Evolutionary conservation across 805 yeast genomes (phyloP).

Genomic region (Candida schatavii): DNA sequence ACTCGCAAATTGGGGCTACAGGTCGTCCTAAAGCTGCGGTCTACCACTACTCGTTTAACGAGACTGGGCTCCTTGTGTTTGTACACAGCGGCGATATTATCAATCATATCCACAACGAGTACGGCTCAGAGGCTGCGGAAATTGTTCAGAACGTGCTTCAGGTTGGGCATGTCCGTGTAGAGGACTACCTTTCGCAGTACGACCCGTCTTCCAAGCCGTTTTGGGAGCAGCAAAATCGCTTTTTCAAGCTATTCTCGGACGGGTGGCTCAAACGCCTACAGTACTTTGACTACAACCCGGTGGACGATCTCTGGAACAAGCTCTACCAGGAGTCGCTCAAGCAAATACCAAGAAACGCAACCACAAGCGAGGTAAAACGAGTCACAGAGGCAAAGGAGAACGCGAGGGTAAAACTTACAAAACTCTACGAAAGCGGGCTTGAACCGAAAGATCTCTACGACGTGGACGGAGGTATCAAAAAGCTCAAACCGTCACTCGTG

Average conservation of each 20-base stretch:
- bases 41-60: conserved; percentile 59
- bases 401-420: conserved; percentile 39
- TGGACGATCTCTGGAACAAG: conserved; percentile 38
- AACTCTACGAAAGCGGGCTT: conserved; percentile 30
- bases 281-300: conserved; percentile 29
- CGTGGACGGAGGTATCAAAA: conserved; percentile 33
- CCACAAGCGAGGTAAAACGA: conserved; percentile 39
- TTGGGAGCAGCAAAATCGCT: conserved; percentile 21
- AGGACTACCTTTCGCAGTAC: conserved; percentile 38
- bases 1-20: background rate
- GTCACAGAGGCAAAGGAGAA: conserved; percentile 59
- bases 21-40: conserved; percentile 13
- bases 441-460: conserved; percentile 22
- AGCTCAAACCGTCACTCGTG: conserved; percentile 48
- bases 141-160: conserved; percentile 68
- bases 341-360: conserved; percentile 32
- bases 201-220: conserved; percentile 2
- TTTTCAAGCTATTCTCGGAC: conserved; percentile 27
- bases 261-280: conserved; percentile 37
- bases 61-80: conserved; percentile 59
- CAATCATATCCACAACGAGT: conserved; percentile 44
- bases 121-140: conserved; percentile 49
- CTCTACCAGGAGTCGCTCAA: conserved; percentile 35
- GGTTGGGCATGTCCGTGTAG: conserved; percentile 61
- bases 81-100: conserved; percentile 79